Conservation (phyloP, 768 basidiomycete species). For the Gloeostereum incarnatum region DNA sequence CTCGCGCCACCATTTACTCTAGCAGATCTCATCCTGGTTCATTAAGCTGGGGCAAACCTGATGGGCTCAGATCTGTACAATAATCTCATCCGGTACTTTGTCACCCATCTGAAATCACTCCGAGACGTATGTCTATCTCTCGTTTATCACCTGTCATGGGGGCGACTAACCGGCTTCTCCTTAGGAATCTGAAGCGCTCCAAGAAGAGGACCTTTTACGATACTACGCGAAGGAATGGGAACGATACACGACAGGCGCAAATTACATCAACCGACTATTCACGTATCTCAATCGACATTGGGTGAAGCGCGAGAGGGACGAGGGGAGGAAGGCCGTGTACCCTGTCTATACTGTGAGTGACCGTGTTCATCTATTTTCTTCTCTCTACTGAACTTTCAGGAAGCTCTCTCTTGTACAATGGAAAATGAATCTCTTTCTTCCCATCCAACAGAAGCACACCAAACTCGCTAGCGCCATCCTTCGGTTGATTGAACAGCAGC, state of each 20-base stretch:
- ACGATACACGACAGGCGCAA: conserved; percentile 93
- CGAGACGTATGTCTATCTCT: conserved; percentile 32
- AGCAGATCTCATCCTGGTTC: conserved; percentile 26
- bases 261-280: conserved; percentile 95
- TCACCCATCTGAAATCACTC: conserved; percentile 67
- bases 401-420: conserved; percentile 32
- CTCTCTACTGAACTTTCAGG: conserved; percentile 2
- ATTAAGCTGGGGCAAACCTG: conserved; percentile 78
- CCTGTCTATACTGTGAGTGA: conserved; percentile 84
- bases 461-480: conserved; percentile 86
- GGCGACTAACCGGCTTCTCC: conserved; percentile 10
- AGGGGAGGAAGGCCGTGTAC: conserved; percentile 92
- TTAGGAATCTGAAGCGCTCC: conserved; percentile 70
- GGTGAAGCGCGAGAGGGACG: conserved; percentile 97
- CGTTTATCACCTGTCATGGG: conserved; percentile 2
- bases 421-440: conserved; percentile 85
- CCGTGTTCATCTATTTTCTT: conserved; percentile 4
- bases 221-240: conserved; percentile 95
- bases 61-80: conserved; percentile 98
- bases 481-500: conserved; percentile 83
- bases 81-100: conserved; percentile 87
- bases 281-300: conserved; percentile 98
- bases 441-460: conserved; percentile 72
- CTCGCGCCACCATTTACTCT: conserved; percentile 20
- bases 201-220: conserved; percentile 80